Base-by-base conservation (phyloP, 192 early-diverging fungal genomes). In the Diversispora eburnea region DNA sequence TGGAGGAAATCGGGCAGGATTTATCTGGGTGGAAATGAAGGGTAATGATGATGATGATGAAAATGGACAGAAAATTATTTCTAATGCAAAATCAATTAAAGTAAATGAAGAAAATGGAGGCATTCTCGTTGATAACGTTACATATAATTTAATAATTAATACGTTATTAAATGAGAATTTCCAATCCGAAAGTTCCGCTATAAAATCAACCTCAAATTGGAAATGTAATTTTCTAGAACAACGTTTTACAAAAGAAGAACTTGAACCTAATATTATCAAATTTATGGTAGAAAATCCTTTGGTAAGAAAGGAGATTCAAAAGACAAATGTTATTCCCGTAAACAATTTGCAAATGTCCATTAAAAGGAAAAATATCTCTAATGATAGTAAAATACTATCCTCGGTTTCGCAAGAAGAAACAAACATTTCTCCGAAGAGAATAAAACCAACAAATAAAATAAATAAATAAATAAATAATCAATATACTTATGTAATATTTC, bases 1-100 rank as follows among this genome's bases (percentile, higher is more conserved):
- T 12, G 81, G 86, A 3, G 89, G 92, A 12, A 88, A 86, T 52
- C 77, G 88, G 48, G 80, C 90, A 2, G 93, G 87, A 3, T 92
- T 92, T 56, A 88, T 92, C 74, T 73, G 78, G 19, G 64, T 82
- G n/a, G 15, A 76, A 33, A 6, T 72, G 39, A 8, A 39, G 56
- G 12, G 65, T 39, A 12, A 33, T 55, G 13, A 75, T 68, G 15
- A 48, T 64, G 5, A 73, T 70, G 2, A 57, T 61, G 13, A 43
- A 20, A 17, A 39, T 49, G 55, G 19, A 42, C 45, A 58, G 46
- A 45, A 61, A 68, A 43, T 49, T 46, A 78, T 57, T 57, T 69
- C 75, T 25, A 54, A 61, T 20, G 47, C 69, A 4, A 64, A 9
- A 10, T 63, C 39, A 58, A 46, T 67, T 19, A 49, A 49, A 61